Evolutionary conservation across 2,329 filamentous ascomycete genomes (phyloP).

Genomic region (Emmonsiellopsis sp.): DNA sequence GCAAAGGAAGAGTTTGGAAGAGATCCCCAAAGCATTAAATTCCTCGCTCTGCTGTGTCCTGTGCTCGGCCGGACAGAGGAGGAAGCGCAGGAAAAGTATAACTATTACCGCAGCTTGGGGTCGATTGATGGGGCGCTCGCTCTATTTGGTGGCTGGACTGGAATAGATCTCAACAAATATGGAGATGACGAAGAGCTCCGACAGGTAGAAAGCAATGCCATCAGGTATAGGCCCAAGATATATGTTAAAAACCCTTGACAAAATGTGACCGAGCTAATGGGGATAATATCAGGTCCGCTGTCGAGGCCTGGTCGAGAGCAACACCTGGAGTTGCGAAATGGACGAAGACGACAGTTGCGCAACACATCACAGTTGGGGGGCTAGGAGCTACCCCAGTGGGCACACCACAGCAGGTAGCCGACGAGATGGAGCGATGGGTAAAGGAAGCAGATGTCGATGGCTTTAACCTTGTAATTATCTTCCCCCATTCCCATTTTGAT

Average conservation of each 20-base stretch:
- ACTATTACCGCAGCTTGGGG: constrained; percentile 52
- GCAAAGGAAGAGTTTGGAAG: constrained; percentile 46
- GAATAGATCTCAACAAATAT: constrained; percentile 53
- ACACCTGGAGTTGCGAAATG: constrained; percentile 55
- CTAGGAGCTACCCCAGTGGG: constrained; percentile 57
- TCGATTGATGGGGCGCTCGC: constrained; percentile 58
- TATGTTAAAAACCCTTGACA: neutral
- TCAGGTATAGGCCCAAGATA: constrained; percentile 28
- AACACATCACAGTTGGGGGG: constrained; percentile 59
- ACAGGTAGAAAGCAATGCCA: constrained; percentile 52
- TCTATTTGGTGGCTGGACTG: constrained; percentile 67
- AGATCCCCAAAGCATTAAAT: constrained; percentile 54
- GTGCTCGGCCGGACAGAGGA: constrained; percentile 57
- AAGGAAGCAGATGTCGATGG: constrained; percentile 61
- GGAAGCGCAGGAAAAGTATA: constrained; percentile 55
- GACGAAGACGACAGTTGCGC: constrained; percentile 61
- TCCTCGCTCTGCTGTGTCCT: constrained; percentile 56
- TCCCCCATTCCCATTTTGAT: constrained; percentile 14
- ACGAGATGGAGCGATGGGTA: constrained; percentile 59
- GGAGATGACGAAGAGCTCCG: constrained; percentile 55
- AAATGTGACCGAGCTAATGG: constrained; percentile 5
- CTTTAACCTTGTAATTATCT: constrained; percentile 54
- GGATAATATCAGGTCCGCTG: constrained; percentile 32
- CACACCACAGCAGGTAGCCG: constrained; percentile 54
- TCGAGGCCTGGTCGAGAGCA: constrained; percentile 43